A percentile compares a stretch with the other conserved stretches of the same genome.
These are phyloP conservation scores for Piloderma croceum DNA, from an alignment of 768 basidiomycete genomes.

Conservation along the genomic window DNA sequence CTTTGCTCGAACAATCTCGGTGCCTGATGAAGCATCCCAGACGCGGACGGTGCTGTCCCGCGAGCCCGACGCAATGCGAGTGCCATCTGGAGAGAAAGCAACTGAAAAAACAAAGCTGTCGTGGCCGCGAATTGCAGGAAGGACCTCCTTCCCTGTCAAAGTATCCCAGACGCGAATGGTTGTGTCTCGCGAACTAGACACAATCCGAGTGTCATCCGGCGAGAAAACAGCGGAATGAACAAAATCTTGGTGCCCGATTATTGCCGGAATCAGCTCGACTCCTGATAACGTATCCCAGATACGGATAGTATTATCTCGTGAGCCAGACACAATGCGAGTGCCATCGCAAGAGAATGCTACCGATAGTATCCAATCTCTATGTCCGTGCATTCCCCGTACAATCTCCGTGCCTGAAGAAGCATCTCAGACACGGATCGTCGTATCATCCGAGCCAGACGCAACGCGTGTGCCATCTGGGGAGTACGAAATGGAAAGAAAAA, in stretches of 20 bases:
- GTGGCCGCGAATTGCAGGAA: conserved; percentile 12
- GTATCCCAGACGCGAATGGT: conserved; percentile 4
- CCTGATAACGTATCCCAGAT: conserved; percentile 3
- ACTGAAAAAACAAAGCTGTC: too few relatives aligned
- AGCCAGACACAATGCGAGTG: conserved; percentile 2
- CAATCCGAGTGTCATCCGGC: neutral
- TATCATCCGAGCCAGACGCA: too few relatives aligned
- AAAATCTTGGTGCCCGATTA: neutral
- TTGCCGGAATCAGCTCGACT: neutral
- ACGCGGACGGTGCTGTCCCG: conserved; percentile 17
- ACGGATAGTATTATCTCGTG: conserved; percentile 1
- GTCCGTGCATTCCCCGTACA: too few relatives aligned
- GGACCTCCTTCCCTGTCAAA: conserved; percentile 16
- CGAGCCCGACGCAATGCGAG: conserved; percentile 11
- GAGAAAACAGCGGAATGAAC: conserved; percentile 1
- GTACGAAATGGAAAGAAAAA: too few relatives aligned
- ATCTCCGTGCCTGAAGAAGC: too few relatives aligned
- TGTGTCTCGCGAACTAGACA: conserved; percentile 2
- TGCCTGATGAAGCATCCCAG: conserved; percentile 12
- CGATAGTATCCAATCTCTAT: conserved; percentile 11
- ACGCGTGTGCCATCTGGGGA: too few relatives aligned
- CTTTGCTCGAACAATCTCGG: neutral
- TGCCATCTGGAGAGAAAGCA: too few relatives aligned
- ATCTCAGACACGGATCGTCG: too few relatives aligned
- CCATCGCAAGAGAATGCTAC: conserved; percentile 21